A percentile compares a stretch with the other conserved stretches of the same genome.
These are phyloP conservation scores for Tulasnella sp. DNA, from an alignment of 768 basidiomycete species.

Conservation along the genomic window DNA sequence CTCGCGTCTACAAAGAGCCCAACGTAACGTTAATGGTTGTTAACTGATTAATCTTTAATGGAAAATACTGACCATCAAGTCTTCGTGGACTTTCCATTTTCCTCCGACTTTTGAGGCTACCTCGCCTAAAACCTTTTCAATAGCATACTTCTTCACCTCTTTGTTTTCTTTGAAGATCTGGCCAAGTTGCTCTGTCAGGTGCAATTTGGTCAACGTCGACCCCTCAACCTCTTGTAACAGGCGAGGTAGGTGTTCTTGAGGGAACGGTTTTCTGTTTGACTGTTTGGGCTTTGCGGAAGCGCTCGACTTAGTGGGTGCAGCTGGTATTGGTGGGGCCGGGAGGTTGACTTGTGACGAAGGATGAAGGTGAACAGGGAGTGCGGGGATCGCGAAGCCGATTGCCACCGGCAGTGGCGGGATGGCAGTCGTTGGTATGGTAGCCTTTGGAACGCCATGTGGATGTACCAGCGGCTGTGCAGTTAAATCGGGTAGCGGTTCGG, in stretches of 20 bases:
- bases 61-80: slow-evolving; percentile 16
- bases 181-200: slow-evolving; percentile 62
- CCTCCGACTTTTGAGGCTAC: slow-evolving; percentile 52
- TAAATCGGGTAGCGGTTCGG: slow-evolving; percentile 34
- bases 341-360: not conserved
- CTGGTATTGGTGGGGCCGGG: slow-evolving; percentile 8
- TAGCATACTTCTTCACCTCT: slow-evolving; percentile 54
- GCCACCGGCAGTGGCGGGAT: slow-evolving; percentile 16
- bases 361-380: slow-evolving; percentile 23
- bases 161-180: slow-evolving; percentile 43
- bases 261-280: slow-evolving; percentile 9
- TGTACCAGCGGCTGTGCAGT: slow-evolving; percentile 9
- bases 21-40: too few relatives aligned
- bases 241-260: slow-evolving; percentile 45
- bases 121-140: slow-evolving; percentile 71
- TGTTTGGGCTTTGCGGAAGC: slow-evolving; percentile 23
- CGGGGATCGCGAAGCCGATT: slow-evolving; percentile 22
- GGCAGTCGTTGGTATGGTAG: slow-evolving; percentile 23
- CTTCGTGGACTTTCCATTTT: slow-evolving; percentile 55
- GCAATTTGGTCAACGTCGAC: slow-evolving; percentile 38
- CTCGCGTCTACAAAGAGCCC: too few relatives aligned
- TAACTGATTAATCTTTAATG: too few relatives aligned
- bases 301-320: slow-evolving; percentile 16
- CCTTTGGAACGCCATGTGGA: slow-evolving; percentile 25
- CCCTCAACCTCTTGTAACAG: slow-evolving; percentile 54